Evolutionary conservation across 1,139 yeast species (phyloP).

Genomic region (Pichia cactophila): DNA sequence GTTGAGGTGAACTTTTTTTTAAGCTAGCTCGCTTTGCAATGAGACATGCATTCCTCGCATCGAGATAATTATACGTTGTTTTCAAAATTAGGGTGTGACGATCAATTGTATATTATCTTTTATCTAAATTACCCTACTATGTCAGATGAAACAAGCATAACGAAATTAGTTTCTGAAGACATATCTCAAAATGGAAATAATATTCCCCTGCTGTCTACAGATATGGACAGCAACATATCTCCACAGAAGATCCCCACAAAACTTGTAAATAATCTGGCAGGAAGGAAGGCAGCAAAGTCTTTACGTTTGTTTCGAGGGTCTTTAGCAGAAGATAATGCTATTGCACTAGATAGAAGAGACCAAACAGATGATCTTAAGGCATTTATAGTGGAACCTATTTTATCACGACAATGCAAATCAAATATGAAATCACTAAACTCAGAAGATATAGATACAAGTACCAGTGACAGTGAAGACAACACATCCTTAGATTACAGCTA

Average conservation of each 20-base stretch:
- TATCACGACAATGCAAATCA: background rate
- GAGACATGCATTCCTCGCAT: background rate
- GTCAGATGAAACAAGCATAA: background rate
- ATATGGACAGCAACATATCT: constrained; percentile 1
- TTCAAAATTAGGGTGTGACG: background rate
- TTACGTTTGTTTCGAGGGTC: constrained; percentile 28
- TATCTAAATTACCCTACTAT: background rate
- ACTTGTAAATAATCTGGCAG: constrained; percentile 25
- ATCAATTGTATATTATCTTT: too few species aligned
- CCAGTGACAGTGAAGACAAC: background rate
- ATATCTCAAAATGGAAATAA: background rate
- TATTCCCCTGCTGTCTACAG: background rate
- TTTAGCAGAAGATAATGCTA: constrained; percentile 2
- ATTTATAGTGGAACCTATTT: background rate
- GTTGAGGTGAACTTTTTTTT: too few species aligned
- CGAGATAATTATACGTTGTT: too few species aligned
- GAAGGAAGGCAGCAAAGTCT: constrained; percentile 35
- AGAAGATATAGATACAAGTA: background rate
- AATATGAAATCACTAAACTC: background rate
- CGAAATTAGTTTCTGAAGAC: background rate
- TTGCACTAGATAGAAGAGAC: background rate
- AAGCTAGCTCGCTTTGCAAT: too few species aligned
- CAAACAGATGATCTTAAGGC: background rate
- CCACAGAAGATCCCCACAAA: constrained; percentile 12
- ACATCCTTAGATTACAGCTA: background rate